Evolutionary conservation across 352 stramenopile genomes (phyloP), one percentile per base, ranked within the genome.

Genomic region (Phytophthora sojae): DNA sequence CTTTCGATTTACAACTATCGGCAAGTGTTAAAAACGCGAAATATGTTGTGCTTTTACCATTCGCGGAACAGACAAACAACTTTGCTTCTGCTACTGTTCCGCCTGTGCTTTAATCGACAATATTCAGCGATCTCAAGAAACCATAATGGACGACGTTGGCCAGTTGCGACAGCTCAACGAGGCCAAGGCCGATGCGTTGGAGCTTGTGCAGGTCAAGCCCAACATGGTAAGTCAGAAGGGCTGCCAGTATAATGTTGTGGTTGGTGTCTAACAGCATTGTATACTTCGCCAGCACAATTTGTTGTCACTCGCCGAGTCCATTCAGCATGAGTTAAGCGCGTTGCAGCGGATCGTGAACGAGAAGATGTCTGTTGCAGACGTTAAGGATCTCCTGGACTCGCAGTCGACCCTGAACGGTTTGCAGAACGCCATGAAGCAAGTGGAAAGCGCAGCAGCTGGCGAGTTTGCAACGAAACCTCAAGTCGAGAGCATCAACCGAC

Each of bases 201-300:
- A 83, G 29, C 59, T 82, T 26, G 65, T 67, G 0, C 74, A 86
- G 39, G 57, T 88, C 30, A 82, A 83, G 35, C 75, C 76, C 30
- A 82, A 82, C 45, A 71, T 86, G 70, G 81, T 88, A 67, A 23
- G 64, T 3, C 52, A n/a, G n/a, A n/a, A n/a, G n/a, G n/a, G n/a
- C n/a, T n/a, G n/a, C n/a, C n/a, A n/a, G n/a, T n/a, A n/a, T n/a
- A n/a, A n/a, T n/a, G n/a, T n/a, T n/a, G n/a, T n/a, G n/a, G n/a
- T n/a, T n/a, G n/a, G n/a, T n/a, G n/a, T n/a, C n/a, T n/a, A n/a
- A n/a, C n/a, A n/a, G n/a, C n/a, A n/a, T n/a, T n/a, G n/a, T n/a
- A n/a, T n/a, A n/a, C n/a, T n/a, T n/a, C n/a, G n/a, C n/a, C n/a
- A n/a, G 79, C 66, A 83, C 42, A 80, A 82, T 8, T 30, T 88